phyloP scores from a whole-genome alignment of 108 stramenopile genomes.

The Pinguiococcus pyrenoidosus region DNA sequence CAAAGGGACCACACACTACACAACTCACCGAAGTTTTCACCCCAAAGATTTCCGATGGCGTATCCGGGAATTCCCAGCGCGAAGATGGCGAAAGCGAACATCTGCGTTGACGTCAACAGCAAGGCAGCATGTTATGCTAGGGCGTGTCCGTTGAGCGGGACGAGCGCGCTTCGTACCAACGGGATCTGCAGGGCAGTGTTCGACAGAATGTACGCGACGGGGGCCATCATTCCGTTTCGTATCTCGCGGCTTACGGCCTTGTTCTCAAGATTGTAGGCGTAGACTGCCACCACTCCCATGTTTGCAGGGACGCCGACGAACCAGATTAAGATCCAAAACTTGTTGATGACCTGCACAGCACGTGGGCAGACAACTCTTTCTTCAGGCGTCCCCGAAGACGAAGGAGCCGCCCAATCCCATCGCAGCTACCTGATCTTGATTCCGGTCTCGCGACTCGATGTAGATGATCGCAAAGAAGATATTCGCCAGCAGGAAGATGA shows the following conservation, averaged over 20 bases:
- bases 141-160: too few relatives aligned
- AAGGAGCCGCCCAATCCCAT: too few relatives aligned
- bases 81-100: conserved; percentile 22
- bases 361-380: too few relatives aligned
- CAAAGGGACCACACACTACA: too few relatives aligned
- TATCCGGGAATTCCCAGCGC: conserved; percentile 16
- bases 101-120: too few relatives aligned
- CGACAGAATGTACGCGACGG: conserved; percentile 16
- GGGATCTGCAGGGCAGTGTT: conserved; percentile 23
- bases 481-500: not conserved
- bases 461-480: conserved; percentile 9
- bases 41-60: conserved; percentile 1
- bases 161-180: too few relatives aligned
- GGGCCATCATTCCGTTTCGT: conserved; percentile 26
- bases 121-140: too few relatives aligned
- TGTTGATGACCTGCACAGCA: too few relatives aligned
- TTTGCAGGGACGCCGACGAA: conserved; percentile 15
- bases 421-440: conserved; percentile 9
- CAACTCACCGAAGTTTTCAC: not conserved
- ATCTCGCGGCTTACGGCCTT: conserved; percentile 17
- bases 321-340: conserved; percentile 1
- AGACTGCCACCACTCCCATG: conserved; percentile 26
- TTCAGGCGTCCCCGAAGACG: too few relatives aligned
- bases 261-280: conserved; percentile 28
- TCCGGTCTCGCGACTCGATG: conserved; percentile 4